These are phyloP conservation scores for Komagataella phaffii DNA, from an alignment of 805 yeast species.

Conservation along the genomic window DNA sequence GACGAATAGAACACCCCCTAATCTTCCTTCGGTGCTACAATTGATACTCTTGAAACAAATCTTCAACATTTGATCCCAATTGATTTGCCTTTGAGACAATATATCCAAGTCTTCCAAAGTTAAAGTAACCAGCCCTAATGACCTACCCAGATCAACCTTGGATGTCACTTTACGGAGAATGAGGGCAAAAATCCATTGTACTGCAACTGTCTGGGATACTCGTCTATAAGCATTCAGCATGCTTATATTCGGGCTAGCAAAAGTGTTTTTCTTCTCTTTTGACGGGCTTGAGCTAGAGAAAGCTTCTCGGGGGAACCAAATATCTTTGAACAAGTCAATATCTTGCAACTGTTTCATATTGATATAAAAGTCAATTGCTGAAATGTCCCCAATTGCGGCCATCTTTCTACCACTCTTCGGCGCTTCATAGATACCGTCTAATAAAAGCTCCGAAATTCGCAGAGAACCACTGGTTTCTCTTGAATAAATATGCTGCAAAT, in stretches of 20 bases:
- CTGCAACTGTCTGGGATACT: constrained; percentile 46
- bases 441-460: constrained; percentile 27
- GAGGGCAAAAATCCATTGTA: constrained; percentile 64
- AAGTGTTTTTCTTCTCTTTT: constrained; percentile 16
- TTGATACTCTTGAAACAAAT: constrained; percentile 40
- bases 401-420: constrained; percentile 8
- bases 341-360: constrained; percentile 84
- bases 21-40: constrained; percentile 58
- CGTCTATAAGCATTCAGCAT: constrained; percentile 28
- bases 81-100: constrained; percentile 47
- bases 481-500: constrained; percentile 83
- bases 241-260: neutral
- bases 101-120: constrained; percentile 52
- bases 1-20: constrained; percentile 55
- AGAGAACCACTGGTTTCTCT: constrained; percentile 77
- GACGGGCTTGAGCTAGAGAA: constrained; percentile 10
- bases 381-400: constrained; percentile 29
- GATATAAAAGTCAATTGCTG: constrained; percentile 46
- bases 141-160: constrained; percentile 68
- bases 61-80: constrained; percentile 60
- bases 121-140: constrained; percentile 56
- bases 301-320: constrained; percentile 53
- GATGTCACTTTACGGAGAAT: constrained; percentile 37
- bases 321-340: constrained; percentile 64
- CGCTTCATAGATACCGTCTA: constrained; percentile 34